phyloP scores from a whole-genome alignment of 2,329 filamentous ascomycete genomes.

The Helminthosporium solani region DNA sequence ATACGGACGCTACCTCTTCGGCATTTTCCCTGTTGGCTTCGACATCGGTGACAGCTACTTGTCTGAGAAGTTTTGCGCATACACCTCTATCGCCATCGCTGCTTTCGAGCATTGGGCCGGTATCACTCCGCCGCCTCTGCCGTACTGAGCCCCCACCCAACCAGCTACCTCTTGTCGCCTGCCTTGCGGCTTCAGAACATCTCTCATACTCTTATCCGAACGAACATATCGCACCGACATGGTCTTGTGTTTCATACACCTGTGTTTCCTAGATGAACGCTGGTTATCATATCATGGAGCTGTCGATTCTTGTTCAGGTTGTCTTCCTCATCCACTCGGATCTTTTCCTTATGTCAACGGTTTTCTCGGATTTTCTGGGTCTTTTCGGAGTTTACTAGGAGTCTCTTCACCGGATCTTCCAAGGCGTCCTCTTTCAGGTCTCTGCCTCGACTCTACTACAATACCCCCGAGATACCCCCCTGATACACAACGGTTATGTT shows the following conservation, averaged over 20 bases:
- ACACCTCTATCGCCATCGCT: constrained; percentile 9
- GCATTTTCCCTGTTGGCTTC: constrained; percentile 19
- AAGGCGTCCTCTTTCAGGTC: background rate
- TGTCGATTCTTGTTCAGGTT: background rate
- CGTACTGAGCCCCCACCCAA: constrained; percentile 8
- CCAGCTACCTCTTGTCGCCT: background rate
- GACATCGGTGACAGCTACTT: constrained; percentile 15
- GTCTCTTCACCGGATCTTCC: background rate
- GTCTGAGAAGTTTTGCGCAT: constrained; percentile 5
- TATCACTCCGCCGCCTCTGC: constrained; percentile 4
- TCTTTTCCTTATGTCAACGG: background rate
- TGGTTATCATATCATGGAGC: background rate
- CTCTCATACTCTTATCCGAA: background rate
- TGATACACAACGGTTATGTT: background rate
- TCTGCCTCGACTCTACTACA: background rate
- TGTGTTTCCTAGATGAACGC: background rate
- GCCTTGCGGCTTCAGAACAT: background rate
- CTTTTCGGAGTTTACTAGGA: background rate
- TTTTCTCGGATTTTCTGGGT: background rate
- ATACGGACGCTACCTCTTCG: constrained; percentile 22
- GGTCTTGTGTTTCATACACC: background rate
- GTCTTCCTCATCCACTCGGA: background rate
- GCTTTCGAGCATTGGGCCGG: constrained; percentile 17
- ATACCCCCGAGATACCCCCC: background rate
- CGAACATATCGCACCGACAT: background rate